Evolutionary conservation across 305 asterid genomes (phyloP), one percentile per base, ranked within the genome.

Genomic region (Plantago rigida): DNA sequence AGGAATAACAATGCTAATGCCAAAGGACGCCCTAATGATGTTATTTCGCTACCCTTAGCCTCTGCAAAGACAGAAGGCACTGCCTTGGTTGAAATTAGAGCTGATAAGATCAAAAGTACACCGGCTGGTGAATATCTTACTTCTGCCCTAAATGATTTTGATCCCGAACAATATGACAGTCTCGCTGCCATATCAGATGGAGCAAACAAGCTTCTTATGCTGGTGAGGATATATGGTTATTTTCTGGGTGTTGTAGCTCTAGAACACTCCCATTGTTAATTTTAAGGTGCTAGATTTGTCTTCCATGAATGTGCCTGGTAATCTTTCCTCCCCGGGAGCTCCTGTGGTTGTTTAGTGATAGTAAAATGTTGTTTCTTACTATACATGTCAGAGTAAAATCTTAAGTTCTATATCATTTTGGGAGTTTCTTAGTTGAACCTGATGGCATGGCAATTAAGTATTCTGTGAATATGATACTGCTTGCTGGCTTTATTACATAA

Each of bases 111-210:
- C 64, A 93, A 89, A 83, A 77, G 82, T 63, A 93, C 97, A 60
- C 99, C 97, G 46, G 99, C 97, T 56, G 99, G 97, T 62, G 99
- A 93, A 75, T 93, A 93, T 78, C 97, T 93, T 63, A 93, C 99
- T 53, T 79, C 96, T 56, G 96, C 99, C 52, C 79, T 93, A 61
- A 85, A 78, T 71, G 96, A 89, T 62, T 89, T 93, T 75, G 97
- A 89, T 81, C 99, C 96, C 39, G 97, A 89, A 60, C 99, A 89
- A 75, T 84, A 81, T 70, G 97, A 93, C 75, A 79, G 94, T 75
- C 90, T 87, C 67, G 99, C 99, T 76, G 97, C 99, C 52, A 82
- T 93, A 73, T 84, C 97, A 56, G 99, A 93, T 81, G 99, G 99
- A 60, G 96, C 96, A 67, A 93, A 93, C 87, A 93, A 93, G 85